Conservation (phyloP, 331 rosid species). For the Quercus phellos region DNA sequence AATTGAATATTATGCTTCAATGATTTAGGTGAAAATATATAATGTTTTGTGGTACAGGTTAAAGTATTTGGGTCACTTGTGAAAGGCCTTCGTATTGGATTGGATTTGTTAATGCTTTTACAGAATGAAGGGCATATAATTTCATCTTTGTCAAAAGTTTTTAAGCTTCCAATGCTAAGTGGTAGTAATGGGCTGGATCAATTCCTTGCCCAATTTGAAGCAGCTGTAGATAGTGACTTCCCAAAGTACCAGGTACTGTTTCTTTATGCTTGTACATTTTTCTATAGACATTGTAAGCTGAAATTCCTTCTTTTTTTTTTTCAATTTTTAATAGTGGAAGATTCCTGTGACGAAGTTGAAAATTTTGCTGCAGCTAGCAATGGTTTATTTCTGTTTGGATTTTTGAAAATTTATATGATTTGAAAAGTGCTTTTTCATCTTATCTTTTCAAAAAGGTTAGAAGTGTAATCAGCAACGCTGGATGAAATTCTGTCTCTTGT, state of each 20-base stretch:
- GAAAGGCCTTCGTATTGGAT: slow-evolving; percentile 75
- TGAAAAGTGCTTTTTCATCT: too few relatives aligned
- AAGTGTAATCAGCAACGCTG: too few relatives aligned
- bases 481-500: too few relatives aligned
- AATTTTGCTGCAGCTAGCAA: too few relatives aligned
- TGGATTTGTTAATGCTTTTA: slow-evolving; percentile 60
- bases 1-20: neutral
- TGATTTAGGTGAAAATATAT: slow-evolving; percentile 1
- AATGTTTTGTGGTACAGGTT: slow-evolving; percentile 52
- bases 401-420: too few relatives aligned
- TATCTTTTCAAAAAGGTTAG: too few relatives aligned
- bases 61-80: slow-evolving; percentile 81
- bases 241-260: slow-evolving; percentile 67
- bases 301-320: too few relatives aligned
- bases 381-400: too few relatives aligned
- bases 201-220: slow-evolving; percentile 86
- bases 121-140: slow-evolving; percentile 53
- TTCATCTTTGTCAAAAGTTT: slow-evolving; percentile 44
- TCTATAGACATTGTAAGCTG: too few relatives aligned
- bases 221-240: slow-evolving; percentile 84
- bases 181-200: slow-evolving; percentile 69
- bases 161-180: slow-evolving; percentile 53
- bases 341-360: too few relatives aligned
- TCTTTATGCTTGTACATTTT: neutral
- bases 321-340: too few relatives aligned